Base-by-base conservation (phyloP, 208 protist species). In the Crithidia brevicula region DNA sequence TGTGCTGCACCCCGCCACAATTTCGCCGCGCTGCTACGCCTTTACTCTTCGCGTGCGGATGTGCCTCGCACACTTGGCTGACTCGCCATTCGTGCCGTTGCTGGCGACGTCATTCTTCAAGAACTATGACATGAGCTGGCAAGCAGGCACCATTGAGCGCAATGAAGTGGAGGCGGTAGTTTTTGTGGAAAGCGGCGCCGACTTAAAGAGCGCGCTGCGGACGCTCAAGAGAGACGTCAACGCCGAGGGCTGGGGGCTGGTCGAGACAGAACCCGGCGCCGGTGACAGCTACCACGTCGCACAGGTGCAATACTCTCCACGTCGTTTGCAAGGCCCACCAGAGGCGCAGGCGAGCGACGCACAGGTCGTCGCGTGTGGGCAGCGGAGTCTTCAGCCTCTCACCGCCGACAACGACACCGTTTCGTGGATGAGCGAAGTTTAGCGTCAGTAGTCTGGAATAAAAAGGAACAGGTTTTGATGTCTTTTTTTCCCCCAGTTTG, bases 181-280 rank as follows among this genome's bases (percentile, higher is more conserved):
- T 10, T 4, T 43, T 1, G 51, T 23, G 23, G 69, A 67, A 50
- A 70, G 45, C 50, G 73, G 82, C 0, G 58, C 62, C 4, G 81
- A 77, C 50, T 77, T 70, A 34, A 34, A 34, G 28, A 30, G 22
- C 9, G 49, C 42, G n/a, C 49, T 88, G 34, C 78, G 79, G 10
- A 65, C 52, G 5, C 42, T 90, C 45, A 81, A 79, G 59, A 50
- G 65, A 30, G 69, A 61, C 36, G 31, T 88, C 28, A 81, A 81
- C 25, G 58, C 81, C 3, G 88, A 91, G 49, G 85, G 88, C 20
- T 93, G 88, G 88, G 69, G 61, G 25, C 31, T 78, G 1, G 79
- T 81, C 18, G 70, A 81, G 69, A 60, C 28, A 22, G 81, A 78
- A 49, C 62, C 43, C 18, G 67, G 68, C 10, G 71, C 62, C 20